A percentile compares a stretch with the other conserved stretches of the same genome.
phyloP scores from a whole-genome alignment of 768 basidiomycete species.

The Trametes maxima region DNA sequence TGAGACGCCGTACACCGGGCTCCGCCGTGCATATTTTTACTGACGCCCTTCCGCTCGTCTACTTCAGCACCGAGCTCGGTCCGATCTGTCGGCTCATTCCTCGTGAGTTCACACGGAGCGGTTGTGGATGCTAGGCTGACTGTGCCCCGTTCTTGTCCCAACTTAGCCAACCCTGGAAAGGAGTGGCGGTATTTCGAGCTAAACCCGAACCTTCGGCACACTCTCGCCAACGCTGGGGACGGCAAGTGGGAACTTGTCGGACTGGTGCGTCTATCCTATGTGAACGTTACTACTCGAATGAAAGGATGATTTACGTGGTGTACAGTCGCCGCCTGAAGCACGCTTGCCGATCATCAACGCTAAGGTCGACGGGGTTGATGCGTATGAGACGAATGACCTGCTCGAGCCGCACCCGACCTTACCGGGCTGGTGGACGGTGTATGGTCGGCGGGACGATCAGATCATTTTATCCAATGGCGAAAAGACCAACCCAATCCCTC shows the following conservation, averaged over 20 bases:
- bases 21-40: background rate
- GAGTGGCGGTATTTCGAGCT: slow-evolving; percentile 16
- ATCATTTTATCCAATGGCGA: slow-evolving; percentile 46
- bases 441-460: slow-evolving; percentile 49
- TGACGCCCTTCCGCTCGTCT: background rate
- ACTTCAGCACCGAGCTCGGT: slow-evolving; percentile 19
- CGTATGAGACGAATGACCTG: slow-evolving; percentile 45
- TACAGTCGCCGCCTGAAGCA: slow-evolving; percentile 4
- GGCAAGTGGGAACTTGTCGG: slow-evolving; percentile 7
- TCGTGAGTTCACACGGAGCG: background rate
- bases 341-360: slow-evolving; percentile 17
- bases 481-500: slow-evolving; percentile 27
- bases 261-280: background rate
- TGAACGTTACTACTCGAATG: background rate
- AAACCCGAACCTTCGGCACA: background rate
- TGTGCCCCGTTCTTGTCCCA: background rate
- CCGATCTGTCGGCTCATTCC: background rate
- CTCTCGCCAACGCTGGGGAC: background rate
- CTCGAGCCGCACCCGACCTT: slow-evolving; percentile 44
- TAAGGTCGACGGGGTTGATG: slow-evolving; percentile 31
- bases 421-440: slow-evolving; percentile 38
- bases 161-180: slow-evolving; percentile 1
- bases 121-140: background rate
- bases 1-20: slow-evolving; percentile 20
- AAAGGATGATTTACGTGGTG: background rate